Percentiles rank a stretch among this genome's conserved stretches.
Evolutionary conservation across 2,329 filamentous ascomycete species (phyloP).

Genomic region (Lanzia echinophila): DNA sequence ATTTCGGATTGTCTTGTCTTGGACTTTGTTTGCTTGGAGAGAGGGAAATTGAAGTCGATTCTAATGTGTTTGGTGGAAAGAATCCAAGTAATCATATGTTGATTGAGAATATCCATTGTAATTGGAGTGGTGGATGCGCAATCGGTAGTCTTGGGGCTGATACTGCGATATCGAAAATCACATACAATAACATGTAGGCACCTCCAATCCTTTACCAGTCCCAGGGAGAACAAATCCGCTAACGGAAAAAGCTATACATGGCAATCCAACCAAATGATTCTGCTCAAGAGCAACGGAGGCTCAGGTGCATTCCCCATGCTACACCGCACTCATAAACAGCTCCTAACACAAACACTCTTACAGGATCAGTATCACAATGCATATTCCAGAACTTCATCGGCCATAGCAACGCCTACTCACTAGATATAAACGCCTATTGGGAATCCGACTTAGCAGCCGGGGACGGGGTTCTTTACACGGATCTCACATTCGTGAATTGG

Average conservation of each 20-base stretch:
- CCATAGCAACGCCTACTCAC: slow-evolving; percentile 51
- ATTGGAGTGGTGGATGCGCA: slow-evolving; percentile 51
- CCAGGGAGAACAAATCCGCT: not conserved
- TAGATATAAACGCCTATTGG: slow-evolving; percentile 52
- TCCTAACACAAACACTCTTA: slow-evolving; percentile 9
- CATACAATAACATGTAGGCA: slow-evolving; percentile 53
- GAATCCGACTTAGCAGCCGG: slow-evolving; percentile 37
- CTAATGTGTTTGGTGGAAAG: not conserved
- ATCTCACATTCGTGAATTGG: slow-evolving; percentile 50
- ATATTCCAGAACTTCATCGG: slow-evolving; percentile 53
- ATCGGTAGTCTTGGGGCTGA: slow-evolving; percentile 48
- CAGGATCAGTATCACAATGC: slow-evolving; percentile 44
- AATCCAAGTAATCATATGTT: slow-evolving; percentile 39
- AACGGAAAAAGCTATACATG: slow-evolving; percentile 16
- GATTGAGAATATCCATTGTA: slow-evolving; percentile 55
- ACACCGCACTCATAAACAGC: not conserved
- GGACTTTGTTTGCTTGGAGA: no score
- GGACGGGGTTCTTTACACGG: slow-evolving; percentile 45
- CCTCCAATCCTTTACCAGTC: slow-evolving; percentile 15
- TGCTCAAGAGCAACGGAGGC: slow-evolving; percentile 56
- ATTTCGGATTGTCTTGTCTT: no score
- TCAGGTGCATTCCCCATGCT: not conserved
- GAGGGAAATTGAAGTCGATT: not conserved
- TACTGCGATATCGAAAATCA: slow-evolving; percentile 45
- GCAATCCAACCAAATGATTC: slow-evolving; percentile 50